Evolutionary conservation across 2,329 filamentous ascomycete species (phyloP), one percentile per base, ranked within the genome.

Genomic region (Mycogone perniciosa): DNA sequence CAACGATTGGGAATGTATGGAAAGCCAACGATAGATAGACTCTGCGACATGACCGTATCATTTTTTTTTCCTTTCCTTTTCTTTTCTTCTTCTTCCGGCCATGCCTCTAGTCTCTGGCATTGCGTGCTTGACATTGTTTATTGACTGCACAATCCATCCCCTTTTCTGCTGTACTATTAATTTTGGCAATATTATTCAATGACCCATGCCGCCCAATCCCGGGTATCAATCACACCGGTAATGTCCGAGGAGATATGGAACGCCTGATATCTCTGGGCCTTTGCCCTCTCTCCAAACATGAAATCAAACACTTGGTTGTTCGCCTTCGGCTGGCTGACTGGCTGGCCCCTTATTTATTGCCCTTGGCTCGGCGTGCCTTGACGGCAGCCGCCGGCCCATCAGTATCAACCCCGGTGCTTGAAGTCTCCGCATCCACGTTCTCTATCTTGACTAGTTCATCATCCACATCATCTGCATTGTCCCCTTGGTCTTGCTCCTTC

Each of bases 11-110:
- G 27, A 13, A 39, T 49, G 47, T 34, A 33, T 49, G 34, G 34
- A 35, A 48, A 13, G 38, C 30, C 9, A 33, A 44, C 37, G 46
- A 59, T 58, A 57, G 56, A 57, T 58, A 58, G 56, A 59, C 53
- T 54, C 51, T 55, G 55, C 55, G 41, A 54, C 49, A 50, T 52
- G 31, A 38, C 40, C 29, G 38, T 29, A 35, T 35, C 11, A 11
- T 3, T 35, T 46, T 13, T 11, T 34, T 34, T 29, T 34, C 11
- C 31, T 10, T 42, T 7, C 9, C 27, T 4, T 3, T 34, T 41
- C 20, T 33, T 33, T 29, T 20, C 3, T 20, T n/a, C n/a, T n/a
- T 20, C 20, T 20, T 20, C 20, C 20, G 20, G 20, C 20, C 20
- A 20, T 20, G 20, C 20, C 20, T 20, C 20, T 20, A 20, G 20